Evolutionary conservation across 768 basidiomycete species (phyloP).

Genomic region (Candolleomyces efflorescens): DNA sequence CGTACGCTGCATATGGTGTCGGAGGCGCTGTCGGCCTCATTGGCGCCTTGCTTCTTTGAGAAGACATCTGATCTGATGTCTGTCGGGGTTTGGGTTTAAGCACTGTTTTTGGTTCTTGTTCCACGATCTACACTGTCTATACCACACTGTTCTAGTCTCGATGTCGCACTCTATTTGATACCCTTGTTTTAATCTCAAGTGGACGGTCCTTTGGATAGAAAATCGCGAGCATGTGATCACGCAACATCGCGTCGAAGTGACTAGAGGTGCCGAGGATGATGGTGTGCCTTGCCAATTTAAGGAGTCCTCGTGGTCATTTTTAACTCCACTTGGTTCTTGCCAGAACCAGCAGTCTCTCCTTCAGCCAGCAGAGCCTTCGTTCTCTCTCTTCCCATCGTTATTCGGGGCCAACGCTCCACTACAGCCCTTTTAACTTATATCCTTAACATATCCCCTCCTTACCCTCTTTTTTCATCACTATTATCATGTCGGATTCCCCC

Average conservation of each 20-base stretch:
- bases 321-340: slow-evolving; percentile 4
- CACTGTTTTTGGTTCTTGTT: not conserved
- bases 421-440: not conserved
- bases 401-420: not conserved
- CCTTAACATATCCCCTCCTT: not conserved
- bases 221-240: slow-evolving; percentile 9
- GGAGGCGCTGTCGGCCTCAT: slow-evolving; percentile 17
- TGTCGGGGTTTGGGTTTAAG: not conserved
- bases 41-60: slow-evolving; percentile 18
- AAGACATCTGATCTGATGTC: not conserved
- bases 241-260: not conserved
- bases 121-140: not conserved
- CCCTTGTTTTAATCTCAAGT: not conserved
- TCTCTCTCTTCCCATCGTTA: not conserved
- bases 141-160: not conserved
- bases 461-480: not conserved
- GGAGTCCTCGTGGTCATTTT: not conserved
- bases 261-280: not conserved
- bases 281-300: not conserved
- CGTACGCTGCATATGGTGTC: slow-evolving; percentile 13
- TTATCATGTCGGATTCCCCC: not conserved
- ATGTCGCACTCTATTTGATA: not conserved
- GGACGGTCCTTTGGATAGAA: not conserved
- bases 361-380: not conserved
- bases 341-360: slow-evolving; percentile 1